Conservation (phyloP, 164 flowering plant species). For the Liriodendron chinense region DNA sequence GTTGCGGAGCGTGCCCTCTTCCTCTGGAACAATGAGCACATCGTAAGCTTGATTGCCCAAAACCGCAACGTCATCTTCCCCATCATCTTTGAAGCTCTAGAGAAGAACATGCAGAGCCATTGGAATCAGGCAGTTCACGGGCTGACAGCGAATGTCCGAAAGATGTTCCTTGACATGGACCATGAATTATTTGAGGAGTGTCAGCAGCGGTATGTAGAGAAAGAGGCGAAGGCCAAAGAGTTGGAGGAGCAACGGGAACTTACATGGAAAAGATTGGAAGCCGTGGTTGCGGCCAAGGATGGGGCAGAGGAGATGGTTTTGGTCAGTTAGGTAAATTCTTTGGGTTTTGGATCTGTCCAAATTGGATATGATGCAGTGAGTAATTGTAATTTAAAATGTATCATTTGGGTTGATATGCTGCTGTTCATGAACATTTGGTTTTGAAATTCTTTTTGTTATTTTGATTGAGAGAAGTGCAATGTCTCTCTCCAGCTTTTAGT, state of each 20-base stretch:
- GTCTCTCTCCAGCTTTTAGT: background rate
- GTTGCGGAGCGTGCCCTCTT: slow-evolving; percentile 83
- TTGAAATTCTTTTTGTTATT: background rate
- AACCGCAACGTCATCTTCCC: slow-evolving; percentile 58
- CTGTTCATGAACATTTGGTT: background rate
- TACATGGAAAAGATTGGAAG: slow-evolving; percentile 69
- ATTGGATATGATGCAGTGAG: background rate
- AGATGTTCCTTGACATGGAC: slow-evolving; percentile 81
- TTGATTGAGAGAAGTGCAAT: background rate
- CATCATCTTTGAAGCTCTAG: slow-evolving; percentile 63
- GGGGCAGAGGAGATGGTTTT: slow-evolving; percentile 47
- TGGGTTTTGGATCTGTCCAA: background rate
- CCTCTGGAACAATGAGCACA: slow-evolving; percentile 83
- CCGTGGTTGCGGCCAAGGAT: slow-evolving; percentile 41
- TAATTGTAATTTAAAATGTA: background rate
- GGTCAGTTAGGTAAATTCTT: slow-evolving; percentile 16
- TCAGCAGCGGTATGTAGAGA: slow-evolving; percentile 50
- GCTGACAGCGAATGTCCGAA: slow-evolving; percentile 60
- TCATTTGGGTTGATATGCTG: background rate
- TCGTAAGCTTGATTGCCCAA: slow-evolving; percentile 76
- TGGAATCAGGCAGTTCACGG: slow-evolving; percentile 86
- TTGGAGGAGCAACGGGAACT: slow-evolving; percentile 54
- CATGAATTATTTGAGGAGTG: slow-evolving; percentile 63
- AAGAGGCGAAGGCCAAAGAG: slow-evolving; percentile 41
- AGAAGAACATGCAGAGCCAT: slow-evolving; percentile 60